Evolutionary conservation across 2,329 filamentous ascomycete species (phyloP).

Genomic region (Penicillium crustosum): DNA sequence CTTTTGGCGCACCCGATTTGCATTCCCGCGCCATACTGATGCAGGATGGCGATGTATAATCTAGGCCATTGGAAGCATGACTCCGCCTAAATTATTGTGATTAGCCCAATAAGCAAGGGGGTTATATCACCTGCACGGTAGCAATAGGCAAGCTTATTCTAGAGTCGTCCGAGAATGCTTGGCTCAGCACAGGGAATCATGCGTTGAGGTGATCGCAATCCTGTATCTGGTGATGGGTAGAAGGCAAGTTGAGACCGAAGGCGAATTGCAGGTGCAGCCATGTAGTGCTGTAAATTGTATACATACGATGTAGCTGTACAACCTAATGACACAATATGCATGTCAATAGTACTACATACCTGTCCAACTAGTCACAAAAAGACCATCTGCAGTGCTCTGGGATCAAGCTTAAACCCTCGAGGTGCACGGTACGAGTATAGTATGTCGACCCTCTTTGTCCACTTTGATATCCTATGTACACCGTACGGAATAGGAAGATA

Average conservation of each 20-base stretch:
- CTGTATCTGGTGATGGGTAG: background rate
- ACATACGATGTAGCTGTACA: background rate
- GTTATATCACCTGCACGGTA: background rate
- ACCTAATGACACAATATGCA: background rate
- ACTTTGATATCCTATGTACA: background rate
- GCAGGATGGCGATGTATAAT: background rate
- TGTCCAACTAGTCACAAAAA: background rate
- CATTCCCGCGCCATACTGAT: conserved; percentile 3
- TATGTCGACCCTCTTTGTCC: background rate
- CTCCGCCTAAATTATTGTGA: background rate
- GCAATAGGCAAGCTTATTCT: background rate
- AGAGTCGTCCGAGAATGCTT: background rate
- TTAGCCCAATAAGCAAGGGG: background rate
- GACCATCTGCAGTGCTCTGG: background rate
- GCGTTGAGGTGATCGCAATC: background rate
- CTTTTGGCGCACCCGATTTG: background rate
- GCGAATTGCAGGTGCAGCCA: background rate
- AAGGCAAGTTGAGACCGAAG: background rate
- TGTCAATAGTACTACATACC: background rate
- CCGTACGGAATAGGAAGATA: no score
- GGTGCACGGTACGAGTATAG: background rate
- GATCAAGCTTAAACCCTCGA: conserved; percentile 8
- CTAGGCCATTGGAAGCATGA: background rate
- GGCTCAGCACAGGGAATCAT: background rate
- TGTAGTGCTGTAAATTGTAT: background rate